These are phyloP conservation scores for Euphorbia peplus DNA, from an alignment of 345 rosid genomes.

Conservation along the genomic window DNA sequence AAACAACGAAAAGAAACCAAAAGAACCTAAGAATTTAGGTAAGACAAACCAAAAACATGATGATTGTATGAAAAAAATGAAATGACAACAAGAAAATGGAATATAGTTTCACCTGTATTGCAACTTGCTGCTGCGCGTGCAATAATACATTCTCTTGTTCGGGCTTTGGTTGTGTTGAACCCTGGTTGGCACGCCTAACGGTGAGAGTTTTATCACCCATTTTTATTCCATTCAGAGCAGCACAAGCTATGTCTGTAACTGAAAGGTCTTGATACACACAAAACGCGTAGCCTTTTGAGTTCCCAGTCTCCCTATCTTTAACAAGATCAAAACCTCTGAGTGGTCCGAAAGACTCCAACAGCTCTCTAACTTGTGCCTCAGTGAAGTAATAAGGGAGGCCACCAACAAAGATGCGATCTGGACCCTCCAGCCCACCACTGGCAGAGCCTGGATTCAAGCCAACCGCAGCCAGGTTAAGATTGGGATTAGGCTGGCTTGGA, in stretches of 20 bases:
- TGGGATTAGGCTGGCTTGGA: slow-evolving; percentile 96
- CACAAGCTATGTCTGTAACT: slow-evolving; percentile 95
- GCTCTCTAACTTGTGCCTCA: slow-evolving; percentile 81
- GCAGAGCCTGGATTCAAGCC: slow-evolving; percentile 85
- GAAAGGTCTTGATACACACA: slow-evolving; percentile 91
- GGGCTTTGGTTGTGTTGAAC: slow-evolving; percentile 82
- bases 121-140: slow-evolving; percentile 97
- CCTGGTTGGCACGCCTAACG: slow-evolving; percentile 93
- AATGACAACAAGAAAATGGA: not conserved
- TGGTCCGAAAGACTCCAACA: slow-evolving; percentile 90
- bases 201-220: slow-evolving; percentile 99
- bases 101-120: slow-evolving; percentile 63
- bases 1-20: not conserved
- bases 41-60: not conserved
- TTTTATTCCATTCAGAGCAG: slow-evolving; percentile 90
- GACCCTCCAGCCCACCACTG: slow-evolving; percentile 90
- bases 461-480: slow-evolving; percentile 88
- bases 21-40: not conserved
- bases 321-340: slow-evolving; percentile 88
- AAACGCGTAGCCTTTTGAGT: slow-evolving; percentile 90
- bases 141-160: slow-evolving; percentile 84
- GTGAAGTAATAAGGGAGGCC: slow-evolving; percentile 95
- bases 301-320: slow-evolving; percentile 89
- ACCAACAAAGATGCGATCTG: slow-evolving; percentile 93
- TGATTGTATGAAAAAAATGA: not conserved